Evolutionary conservation across 139 green algal species (phyloP).

Genomic region (Chlamydomonas sp.): DNA sequence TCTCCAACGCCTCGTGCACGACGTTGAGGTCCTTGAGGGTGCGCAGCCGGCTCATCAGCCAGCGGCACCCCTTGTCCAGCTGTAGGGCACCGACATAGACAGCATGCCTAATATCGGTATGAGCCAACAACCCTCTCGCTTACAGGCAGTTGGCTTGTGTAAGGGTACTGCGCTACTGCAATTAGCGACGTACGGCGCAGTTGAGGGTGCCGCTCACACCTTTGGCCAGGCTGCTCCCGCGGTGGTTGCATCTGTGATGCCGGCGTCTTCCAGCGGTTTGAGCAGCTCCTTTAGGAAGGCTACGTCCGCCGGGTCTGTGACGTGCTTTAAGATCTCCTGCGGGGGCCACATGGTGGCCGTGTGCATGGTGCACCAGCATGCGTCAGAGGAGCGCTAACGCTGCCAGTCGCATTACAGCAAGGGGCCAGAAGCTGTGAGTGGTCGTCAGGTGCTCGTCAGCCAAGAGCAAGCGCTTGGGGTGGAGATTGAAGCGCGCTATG

Average conservation of each 20-base stretch:
- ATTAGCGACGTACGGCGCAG: background rate
- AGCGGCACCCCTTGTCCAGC: conserved; percentile 27
- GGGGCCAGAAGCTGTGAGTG: background rate
- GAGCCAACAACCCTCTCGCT: background rate
- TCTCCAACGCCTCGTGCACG: background rate
- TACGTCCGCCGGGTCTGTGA: background rate
- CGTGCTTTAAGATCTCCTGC: background rate
- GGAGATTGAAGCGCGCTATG: no score
- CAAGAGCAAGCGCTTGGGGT: no score
- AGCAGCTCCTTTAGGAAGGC: conserved; percentile 10
- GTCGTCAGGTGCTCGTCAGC: background rate
- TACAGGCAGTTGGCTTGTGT: background rate
- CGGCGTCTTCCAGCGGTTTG: background rate
- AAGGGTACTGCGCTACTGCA: background rate
- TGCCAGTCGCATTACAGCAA: background rate
- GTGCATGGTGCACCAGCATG: background rate
- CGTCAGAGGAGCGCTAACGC: background rate
- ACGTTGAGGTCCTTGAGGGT: conserved; percentile 13
- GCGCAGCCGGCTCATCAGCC: conserved; percentile 32
- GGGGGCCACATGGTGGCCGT: background rate
- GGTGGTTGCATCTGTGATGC: conserved; percentile 2
- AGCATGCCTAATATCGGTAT: background rate
- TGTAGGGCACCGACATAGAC: background rate
- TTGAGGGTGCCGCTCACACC: background rate
- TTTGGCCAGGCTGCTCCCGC: conserved; percentile 23